These are phyloP conservation scores for Tritrichomonas musculus DNA, from an alignment of 208 protist genomes.

Conservation along the genomic window DNA sequence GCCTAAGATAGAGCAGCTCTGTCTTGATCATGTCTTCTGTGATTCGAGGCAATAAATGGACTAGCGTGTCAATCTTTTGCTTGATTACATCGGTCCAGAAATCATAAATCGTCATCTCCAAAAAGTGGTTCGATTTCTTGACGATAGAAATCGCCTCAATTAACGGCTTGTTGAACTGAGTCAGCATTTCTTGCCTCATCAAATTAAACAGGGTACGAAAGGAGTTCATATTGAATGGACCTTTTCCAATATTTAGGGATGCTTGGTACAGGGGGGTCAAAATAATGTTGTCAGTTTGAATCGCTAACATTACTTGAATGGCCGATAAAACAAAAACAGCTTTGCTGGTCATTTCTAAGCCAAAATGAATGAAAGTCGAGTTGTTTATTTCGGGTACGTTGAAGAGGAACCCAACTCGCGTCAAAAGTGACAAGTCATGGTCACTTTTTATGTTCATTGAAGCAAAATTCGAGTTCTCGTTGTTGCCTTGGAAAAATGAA, in stretches of 20 bases:
- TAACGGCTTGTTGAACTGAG: neutral
- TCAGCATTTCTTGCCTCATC: neutral
- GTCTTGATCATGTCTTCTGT: neutral
- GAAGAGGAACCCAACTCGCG: neutral
- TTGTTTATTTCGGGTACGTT: neutral
- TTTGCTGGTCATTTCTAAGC: neutral
- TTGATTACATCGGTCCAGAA: neutral
- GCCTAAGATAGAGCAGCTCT: neutral
- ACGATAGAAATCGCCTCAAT: neutral
- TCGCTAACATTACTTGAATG: neutral
- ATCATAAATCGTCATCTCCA: neutral
- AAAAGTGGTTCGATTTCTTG: neutral
- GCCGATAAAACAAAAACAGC: neutral
- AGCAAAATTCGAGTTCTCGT: too few species aligned
- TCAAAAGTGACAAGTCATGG: too few species aligned
- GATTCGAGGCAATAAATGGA: neutral
- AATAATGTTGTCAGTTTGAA: neutral
- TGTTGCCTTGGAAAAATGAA: too few species aligned
- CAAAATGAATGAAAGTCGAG: neutral
- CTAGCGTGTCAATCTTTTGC: neutral
- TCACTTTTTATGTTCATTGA: too few species aligned
- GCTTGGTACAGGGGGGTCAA: neutral
- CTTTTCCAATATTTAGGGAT: neutral
- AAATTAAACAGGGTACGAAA: neutral
- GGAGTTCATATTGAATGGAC: neutral